Evolutionary conservation across 2,329 filamentous ascomycete species (phyloP), one percentile per base, ranked within the genome.

Genomic region (Xylaria arbuscula): DNA sequence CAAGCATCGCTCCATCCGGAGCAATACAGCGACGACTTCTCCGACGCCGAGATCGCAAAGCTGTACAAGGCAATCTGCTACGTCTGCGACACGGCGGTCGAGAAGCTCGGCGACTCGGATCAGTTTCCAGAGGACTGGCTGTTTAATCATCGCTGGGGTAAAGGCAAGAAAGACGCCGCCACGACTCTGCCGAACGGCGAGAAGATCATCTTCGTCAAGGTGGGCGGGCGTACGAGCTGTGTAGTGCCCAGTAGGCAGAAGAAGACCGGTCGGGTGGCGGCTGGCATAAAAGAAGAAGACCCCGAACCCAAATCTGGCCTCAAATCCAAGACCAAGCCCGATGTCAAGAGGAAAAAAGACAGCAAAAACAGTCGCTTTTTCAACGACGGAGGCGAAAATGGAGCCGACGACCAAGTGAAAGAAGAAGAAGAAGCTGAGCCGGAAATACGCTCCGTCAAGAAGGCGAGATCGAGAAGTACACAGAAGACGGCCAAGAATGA

Each of bases 151-250:
- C 88, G 94, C 32, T 98, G 96, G 96, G 89, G 90, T 13, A 97
- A 98, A 77, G 93, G 93, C 22, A 93, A 93, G 77, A 94, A 95
- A 77, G 87, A 86, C 36, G 85, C 88, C 1, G 81, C 86, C 0
- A 88, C 87, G 4, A 87, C 86, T 57, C 81, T 98, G 34, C 95
- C 95, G 0, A 97, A 89, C 72, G 96, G 96, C 0, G 91, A 94
- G 71, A 94, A 92, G 80, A 90, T 98, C 54, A 89, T 90, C 0
- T 96, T 95, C 76, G 81, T 98, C 57, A 98, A 92, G 0, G 95
- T 98, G 0, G 95, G 95, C 0, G 94, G 95, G 1, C 85, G 96
- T 54, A 98, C 96, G 3, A 97, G 93, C 76, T 97, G 94, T 56
- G 91, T 95, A 61, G 93, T 97, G 0, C 94, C 94, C 0, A 89